phyloP scores from a whole-genome alignment of 2,329 filamentous ascomycete genomes.

The Zymoseptoria passerinii region DNA sequence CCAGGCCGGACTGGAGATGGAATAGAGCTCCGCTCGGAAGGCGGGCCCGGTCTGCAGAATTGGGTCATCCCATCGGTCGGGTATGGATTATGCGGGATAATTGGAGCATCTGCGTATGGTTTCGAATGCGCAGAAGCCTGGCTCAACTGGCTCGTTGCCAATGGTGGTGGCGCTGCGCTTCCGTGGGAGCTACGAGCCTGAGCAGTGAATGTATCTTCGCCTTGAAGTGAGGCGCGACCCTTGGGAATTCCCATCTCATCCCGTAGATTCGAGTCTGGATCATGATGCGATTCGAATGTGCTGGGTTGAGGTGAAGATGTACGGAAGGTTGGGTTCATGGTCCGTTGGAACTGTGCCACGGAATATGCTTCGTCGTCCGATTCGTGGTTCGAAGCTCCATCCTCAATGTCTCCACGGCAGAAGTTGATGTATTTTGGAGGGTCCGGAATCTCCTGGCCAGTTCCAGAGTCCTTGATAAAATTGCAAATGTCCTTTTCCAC shows the following conservation, averaged over 20 bases:
- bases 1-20: slow-evolving; percentile 64
- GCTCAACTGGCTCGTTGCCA: slow-evolving; percentile 18
- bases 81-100: slow-evolving; percentile 85
- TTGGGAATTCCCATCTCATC: slow-evolving; percentile 53
- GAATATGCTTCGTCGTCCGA: slow-evolving; percentile 87
- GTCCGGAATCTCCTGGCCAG: slow-evolving; percentile 94
- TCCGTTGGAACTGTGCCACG: slow-evolving; percentile 89
- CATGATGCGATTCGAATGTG: slow-evolving; percentile 83
- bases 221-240: slow-evolving; percentile 31
- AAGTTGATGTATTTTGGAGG: slow-evolving; percentile 99
- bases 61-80: slow-evolving; percentile 96
- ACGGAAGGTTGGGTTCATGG: slow-evolving; percentile 90
- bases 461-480: slow-evolving; percentile 85
- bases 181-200: slow-evolving; percentile 24
- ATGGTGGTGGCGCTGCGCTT: slow-evolving; percentile 19
- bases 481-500: slow-evolving; percentile 86
- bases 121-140: slow-evolving; percentile 27
- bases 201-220: slow-evolving; percentile 24
- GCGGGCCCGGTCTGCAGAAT: slow-evolving; percentile 72
- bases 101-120: slow-evolving; percentile 56
- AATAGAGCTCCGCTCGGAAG: slow-evolving; percentile 60
- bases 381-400: slow-evolving; percentile 64
- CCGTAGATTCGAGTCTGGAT: slow-evolving; percentile 66
- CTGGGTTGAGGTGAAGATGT: slow-evolving; percentile 95
- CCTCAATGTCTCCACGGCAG: slow-evolving; percentile 74